These are phyloP conservation scores for Leishmania major DNA, from an alignment of 208 protist genomes.

Conservation along the genomic window DNA sequence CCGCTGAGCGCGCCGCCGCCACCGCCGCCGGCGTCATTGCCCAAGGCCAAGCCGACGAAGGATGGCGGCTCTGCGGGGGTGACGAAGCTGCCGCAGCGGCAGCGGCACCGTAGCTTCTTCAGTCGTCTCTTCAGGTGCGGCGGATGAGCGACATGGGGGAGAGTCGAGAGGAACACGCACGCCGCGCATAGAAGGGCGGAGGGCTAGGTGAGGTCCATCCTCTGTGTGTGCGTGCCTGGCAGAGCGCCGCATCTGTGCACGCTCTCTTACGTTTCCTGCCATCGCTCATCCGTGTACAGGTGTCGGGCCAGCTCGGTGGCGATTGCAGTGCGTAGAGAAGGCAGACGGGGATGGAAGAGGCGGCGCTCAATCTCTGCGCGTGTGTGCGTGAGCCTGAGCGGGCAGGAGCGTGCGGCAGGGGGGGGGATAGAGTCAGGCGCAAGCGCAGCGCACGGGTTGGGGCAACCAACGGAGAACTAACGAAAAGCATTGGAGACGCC, in stretches of 20 bases:
- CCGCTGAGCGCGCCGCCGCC: neutral
- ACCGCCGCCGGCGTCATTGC: neutral
- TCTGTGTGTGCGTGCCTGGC: neutral
- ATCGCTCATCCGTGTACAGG: neutral
- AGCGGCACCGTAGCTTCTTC: neutral
- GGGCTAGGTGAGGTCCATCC: neutral
- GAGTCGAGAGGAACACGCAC: neutral
- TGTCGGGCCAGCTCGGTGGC: neutral
- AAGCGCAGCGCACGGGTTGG: neutral
- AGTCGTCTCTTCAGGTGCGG: slow-evolving; percentile 15
- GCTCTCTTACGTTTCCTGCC: neutral
- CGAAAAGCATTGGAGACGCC: neutral
- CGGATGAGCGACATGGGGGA: neutral
- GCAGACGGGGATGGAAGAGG: neutral
- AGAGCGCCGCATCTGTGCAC: neutral
- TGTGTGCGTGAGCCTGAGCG: neutral
- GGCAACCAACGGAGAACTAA: neutral
- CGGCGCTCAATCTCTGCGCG: neutral
- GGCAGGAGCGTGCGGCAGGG: neutral
- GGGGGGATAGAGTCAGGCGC: neutral
- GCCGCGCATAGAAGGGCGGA: neutral
- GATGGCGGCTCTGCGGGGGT: neutral
- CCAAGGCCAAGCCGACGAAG: neutral
- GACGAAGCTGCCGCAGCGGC: neutral
- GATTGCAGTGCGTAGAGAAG: neutral